These are phyloP conservation scores for Saccharum hybrid DNA, from an alignment of 202 grass and related monocot genomes.

Conservation along the genomic window DNA sequence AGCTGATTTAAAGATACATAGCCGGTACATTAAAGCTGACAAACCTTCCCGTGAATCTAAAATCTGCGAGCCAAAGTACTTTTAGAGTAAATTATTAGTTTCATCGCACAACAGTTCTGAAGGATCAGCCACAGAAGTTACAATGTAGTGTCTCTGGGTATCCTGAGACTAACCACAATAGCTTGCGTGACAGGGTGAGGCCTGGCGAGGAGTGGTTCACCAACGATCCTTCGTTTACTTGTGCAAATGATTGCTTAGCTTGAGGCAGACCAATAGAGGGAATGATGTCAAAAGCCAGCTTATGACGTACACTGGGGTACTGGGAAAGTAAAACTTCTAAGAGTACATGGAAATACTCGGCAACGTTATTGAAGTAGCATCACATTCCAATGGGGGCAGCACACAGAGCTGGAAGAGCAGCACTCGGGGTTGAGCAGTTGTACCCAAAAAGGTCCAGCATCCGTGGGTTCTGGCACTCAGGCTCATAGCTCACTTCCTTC, in stretches of 20 bases:
- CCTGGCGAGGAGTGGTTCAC: constrained; percentile 3
- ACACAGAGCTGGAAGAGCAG: constrained; percentile 71
- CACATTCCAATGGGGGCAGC: constrained; percentile 69
- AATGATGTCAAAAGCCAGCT: constrained; percentile 37
- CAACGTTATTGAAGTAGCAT: constrained; percentile 50
- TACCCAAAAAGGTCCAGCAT: constrained; percentile 70
- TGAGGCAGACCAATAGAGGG: constrained; percentile 36
- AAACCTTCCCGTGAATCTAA: constrained; percentile 11
- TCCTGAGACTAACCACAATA: constrained; percentile 6
- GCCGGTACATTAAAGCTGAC: constrained; percentile 14
- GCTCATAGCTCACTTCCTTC: constrained; percentile 56
- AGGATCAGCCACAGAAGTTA: constrained; percentile 9
- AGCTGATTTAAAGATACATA: constrained; percentile 26
- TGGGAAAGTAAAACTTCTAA: constrained; percentile 36
- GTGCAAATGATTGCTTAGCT: constrained; percentile 6
- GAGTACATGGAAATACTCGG: constrained; percentile 20
- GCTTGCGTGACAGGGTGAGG: background rate
- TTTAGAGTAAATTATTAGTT: background rate
- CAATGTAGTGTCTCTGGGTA: constrained; percentile 28
- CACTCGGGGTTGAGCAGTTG: constrained; percentile 48
- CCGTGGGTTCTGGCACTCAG: constrained; percentile 54
- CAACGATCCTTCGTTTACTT: background rate
- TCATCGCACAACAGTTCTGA: background rate
- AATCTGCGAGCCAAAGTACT: constrained; percentile 3
- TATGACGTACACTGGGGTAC: background rate